Evolutionary conservation across 164 flowering plant species (phyloP), one percentile per base, ranked within the genome.

Genomic region (Taxillus chinensis): DNA sequence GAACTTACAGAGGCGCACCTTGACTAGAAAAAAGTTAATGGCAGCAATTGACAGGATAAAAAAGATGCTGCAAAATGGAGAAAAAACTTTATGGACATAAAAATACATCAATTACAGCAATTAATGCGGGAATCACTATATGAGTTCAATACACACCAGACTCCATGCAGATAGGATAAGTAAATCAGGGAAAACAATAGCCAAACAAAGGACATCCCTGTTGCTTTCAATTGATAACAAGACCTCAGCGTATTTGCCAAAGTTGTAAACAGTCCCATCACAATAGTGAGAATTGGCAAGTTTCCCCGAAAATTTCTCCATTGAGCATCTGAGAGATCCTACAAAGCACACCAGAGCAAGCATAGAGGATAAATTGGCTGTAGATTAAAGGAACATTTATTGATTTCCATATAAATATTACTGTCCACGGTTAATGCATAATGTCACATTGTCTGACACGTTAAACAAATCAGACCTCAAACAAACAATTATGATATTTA

Each of bases 231-330:
- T 54, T 59, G 40, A 67, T 66, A 83, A 8, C 5, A 43, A n/a
- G 74, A 41, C 73, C 87, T 81, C 57, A 74, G 63, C 3, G 52
- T 45, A 71, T 74, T 75, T 52, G 92, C 91, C 46, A 84, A 62
- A 67, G 78, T n/a, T 27, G 85, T 67, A 62, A 89, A 89, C 16
- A 76, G 55, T 15, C 75, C 87, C 64, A 93, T 82, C 37, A 93
- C 96, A 59, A 71, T 8, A 1, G 89, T 78, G 58, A 93, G 90
- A 69, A 89, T 63, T 8, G 83, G 83, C 55, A 93, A 73, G 68
- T 90, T 93, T 55, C 78, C 85, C 40, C 99, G 97, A 49, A 90
- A 90, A 63, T 87, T 93, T 71, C 95, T 82, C 97, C 99, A 93
- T 65, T 93, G 99, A 3, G 89, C 81, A 82, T 93, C 99, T 40